Percentiles rank a stretch among this genome's conserved stretches.
These are phyloP conservation scores for Fraxinus floribunda DNA, from an alignment of 305 asterid species.

Conservation along the genomic window DNA sequence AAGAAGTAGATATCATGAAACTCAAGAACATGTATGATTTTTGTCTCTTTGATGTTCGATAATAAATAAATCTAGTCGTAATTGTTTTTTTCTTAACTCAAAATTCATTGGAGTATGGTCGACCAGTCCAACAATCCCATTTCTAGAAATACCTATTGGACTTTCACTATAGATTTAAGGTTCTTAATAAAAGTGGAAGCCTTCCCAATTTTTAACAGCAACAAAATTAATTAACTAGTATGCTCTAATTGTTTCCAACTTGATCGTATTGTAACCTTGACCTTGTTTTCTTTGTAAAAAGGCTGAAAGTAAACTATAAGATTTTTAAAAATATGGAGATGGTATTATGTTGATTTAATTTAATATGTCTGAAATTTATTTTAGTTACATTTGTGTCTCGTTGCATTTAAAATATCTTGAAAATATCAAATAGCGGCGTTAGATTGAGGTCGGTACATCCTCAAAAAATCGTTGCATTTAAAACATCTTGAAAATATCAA, in stretches of 20 bases:
- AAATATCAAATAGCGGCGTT: background rate
- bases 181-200: background rate
- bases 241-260: background rate
- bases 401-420: background rate
- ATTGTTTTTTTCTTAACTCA: background rate
- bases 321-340: background rate
- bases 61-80: background rate
- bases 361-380: background rate
- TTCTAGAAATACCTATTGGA: background rate
- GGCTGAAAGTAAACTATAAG: background rate
- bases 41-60: background rate
- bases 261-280: background rate
- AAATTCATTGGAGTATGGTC: background rate
- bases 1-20: background rate
- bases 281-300: background rate
- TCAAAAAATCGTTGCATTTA: background rate
- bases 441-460: too few relatives aligned
- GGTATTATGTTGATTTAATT: background rate
- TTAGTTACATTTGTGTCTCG: background rate
- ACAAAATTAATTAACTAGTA: background rate
- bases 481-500: background rate
- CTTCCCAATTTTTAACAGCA: background rate
- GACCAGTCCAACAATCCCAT: background rate
- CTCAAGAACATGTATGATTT: background rate
- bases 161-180: background rate